Evolutionary conservation across 2,329 filamentous ascomycete species (phyloP), one percentile per base, ranked within the genome.

Genomic region (Aspergillus sp.): DNA sequence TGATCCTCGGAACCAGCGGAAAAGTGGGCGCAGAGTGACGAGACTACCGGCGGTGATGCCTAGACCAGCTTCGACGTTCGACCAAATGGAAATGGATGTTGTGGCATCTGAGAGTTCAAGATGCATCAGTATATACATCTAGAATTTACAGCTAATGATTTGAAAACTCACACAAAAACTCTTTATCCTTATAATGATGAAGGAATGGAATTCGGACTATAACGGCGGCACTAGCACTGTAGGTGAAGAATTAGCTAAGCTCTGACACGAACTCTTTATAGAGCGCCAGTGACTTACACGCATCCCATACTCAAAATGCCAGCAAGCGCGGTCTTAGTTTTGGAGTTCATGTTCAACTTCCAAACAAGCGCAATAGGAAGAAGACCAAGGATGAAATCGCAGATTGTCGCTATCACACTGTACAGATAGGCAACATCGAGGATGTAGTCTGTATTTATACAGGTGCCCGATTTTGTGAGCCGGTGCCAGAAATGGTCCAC

Each of bases 251-350:
- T 54, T 54, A 54, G 52, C 15, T 23, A 47, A 43, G 62, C 11
- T 61, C 33, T 21, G 12, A 19, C n/a, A 40, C 41, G 27, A 7
- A 52, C 11, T 17, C 39, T 43, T 27, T 21, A 21, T 14, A 15
- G 66, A 17, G 68, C 12, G 41, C 21, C 15, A 35, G 33, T 74
- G 66, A 66, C 70, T 58, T 68, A 73, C 54, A 80, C 76, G 63
- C 84, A 84, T 27, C 84, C 87, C 73, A 87, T 79, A 6, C 77
- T 77, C 50, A 88, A 71, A 45, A 87, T 77, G 6, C 76, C 75
- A 9, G 80, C 79, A 21, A 87, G 72, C 2, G 82, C 77, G 6
- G 78, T 33, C 65, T 86, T 87, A 2, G 79, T 81, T 55, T 74
- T 77, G 7, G 61, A 64, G 46, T 79, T 79, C 79, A 87, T 85